Percentiles rank a stretch among this genome's conserved stretches.
Conservation (phyloP, 2,329 filamentous ascomycete genomes). For the Neofusicoccum umdonicola region DNA sequence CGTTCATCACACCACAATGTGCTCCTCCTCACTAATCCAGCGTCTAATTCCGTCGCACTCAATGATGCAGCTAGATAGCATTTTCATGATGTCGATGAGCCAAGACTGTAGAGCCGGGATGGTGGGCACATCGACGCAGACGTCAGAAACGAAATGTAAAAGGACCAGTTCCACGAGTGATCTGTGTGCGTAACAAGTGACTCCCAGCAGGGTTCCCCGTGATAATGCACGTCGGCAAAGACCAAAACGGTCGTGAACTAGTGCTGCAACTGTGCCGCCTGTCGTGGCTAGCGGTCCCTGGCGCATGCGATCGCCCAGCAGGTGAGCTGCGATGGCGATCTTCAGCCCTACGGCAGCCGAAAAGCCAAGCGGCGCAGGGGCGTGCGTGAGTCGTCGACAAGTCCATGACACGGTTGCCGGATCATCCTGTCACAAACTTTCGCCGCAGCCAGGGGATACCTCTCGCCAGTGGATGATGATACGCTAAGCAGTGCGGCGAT, state of each 20-base stretch:
- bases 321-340: constrained; percentile 12
- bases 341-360: constrained; percentile 13
- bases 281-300: not conserved
- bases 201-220: not conserved
- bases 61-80: constrained; percentile 19
- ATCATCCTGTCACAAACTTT: constrained; percentile 11
- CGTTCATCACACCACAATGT: constrained; percentile 14
- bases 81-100: constrained; percentile 19
- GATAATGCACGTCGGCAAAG: not conserved
- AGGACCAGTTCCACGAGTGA: constrained; percentile 15
- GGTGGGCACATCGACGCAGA: constrained; percentile 17
- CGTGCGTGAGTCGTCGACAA: constrained; percentile 6
- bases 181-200: not conserved
- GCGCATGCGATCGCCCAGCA: constrained; percentile 12
- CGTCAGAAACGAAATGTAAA: constrained; percentile 19
- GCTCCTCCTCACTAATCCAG: constrained; percentile 16
- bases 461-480: not conserved
- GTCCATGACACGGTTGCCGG: constrained; percentile 18
- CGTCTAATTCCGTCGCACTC: constrained; percentile 16
- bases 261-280: not conserved
- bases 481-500: not conserved
- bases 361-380: constrained; percentile 16
- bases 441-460: constrained; percentile 1
- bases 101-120: constrained; percentile 18
- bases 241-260: not conserved